phyloP scores from a whole-genome alignment of 169 alveolate genomes.

The Theileria parva region DNA sequence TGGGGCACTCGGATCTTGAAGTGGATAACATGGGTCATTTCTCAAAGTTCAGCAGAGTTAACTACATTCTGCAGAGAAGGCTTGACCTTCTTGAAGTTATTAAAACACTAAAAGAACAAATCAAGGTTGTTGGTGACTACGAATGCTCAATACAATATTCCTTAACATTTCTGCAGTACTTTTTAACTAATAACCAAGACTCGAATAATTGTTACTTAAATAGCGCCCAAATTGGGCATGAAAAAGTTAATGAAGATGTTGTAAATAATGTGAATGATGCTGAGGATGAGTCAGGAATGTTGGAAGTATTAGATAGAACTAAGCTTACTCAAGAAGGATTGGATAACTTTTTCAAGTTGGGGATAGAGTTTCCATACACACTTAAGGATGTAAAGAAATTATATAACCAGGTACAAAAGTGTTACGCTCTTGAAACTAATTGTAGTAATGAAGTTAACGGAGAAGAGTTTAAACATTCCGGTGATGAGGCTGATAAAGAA shows the following conservation, averaged over 20 bases:
- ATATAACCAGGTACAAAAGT: conserved; percentile 40
- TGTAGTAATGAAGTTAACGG: neutral
- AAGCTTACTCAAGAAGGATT: conserved; percentile 13
- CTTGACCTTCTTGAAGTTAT: conserved; percentile 69
- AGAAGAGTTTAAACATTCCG: neutral
- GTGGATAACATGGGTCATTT: conserved; percentile 76
- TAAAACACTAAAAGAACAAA: conserved; percentile 61
- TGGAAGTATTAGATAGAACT: neutral
- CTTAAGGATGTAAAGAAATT: conserved; percentile 23
- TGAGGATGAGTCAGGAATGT: neutral
- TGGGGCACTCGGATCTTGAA: conserved; percentile 88
- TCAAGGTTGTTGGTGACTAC: conserved; percentile 57
- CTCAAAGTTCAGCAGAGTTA: conserved; percentile 87
- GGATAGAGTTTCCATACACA: conserved; percentile 21
- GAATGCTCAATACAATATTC: conserved; percentile 69
- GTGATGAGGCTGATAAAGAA: neutral
- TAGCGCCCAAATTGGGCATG: neutral
- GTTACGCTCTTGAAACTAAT: conserved; percentile 13
- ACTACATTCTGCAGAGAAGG: conserved; percentile 79
- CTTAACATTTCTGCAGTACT: conserved; percentile 5
- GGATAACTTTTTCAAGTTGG: conserved; percentile 24
- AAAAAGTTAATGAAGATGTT: neutral
- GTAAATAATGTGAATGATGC: neutral
- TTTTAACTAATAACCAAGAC: neutral
- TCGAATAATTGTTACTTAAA: neutral